Conservation (phyloP, 495 filamentous ascomycete species). For the Parachaetomium inaequale region DNA sequence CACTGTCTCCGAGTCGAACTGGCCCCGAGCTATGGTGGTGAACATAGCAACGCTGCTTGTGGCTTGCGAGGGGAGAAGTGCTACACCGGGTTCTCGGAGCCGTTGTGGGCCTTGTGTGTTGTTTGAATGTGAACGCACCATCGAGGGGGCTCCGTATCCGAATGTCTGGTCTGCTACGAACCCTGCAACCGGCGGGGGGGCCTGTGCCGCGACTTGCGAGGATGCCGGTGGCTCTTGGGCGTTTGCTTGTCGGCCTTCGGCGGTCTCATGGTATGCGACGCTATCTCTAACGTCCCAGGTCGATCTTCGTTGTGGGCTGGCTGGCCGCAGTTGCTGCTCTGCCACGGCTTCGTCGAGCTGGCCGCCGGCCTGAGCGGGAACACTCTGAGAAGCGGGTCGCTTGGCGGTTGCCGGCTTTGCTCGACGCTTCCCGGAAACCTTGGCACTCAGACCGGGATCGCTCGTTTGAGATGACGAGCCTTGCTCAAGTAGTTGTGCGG, state of each 20-base stretch:
- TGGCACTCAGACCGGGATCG: slow-evolving; percentile 24
- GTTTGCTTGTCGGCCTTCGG: not conserved
- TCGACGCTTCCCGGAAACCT: slow-evolving; percentile 41
- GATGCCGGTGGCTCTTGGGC: not conserved
- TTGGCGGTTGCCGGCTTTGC: slow-evolving; percentile 13
- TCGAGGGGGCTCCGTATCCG: slow-evolving; percentile 20
- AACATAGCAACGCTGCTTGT: slow-evolving; percentile 34
- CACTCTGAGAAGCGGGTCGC: slow-evolving; percentile 15
- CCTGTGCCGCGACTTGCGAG: too few species aligned
- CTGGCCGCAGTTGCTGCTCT: slow-evolving; percentile 6
- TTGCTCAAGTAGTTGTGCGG: not conserved
- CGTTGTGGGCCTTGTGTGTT: slow-evolving; percentile 20
- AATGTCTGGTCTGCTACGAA: slow-evolving; percentile 23
- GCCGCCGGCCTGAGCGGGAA: slow-evolving; percentile 17
- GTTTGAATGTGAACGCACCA: slow-evolving; percentile 35
- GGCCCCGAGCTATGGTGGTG: slow-evolving; percentile 37
- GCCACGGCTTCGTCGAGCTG: slow-evolving; percentile 11
- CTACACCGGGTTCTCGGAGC: not conserved
- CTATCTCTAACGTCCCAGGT: slow-evolving; percentile 21
- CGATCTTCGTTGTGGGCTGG: slow-evolving; percentile 18
- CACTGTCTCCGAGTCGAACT: slow-evolving; percentile 34
- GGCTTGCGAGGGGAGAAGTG: slow-evolving; percentile 17
- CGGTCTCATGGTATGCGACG: slow-evolving; percentile 1
- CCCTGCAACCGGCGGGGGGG: slow-evolving; percentile 25
- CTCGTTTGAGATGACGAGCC: not conserved